Conservation (phyloP, 176 grass and related monocot genomes). For the Raddia guianensis region DNA sequence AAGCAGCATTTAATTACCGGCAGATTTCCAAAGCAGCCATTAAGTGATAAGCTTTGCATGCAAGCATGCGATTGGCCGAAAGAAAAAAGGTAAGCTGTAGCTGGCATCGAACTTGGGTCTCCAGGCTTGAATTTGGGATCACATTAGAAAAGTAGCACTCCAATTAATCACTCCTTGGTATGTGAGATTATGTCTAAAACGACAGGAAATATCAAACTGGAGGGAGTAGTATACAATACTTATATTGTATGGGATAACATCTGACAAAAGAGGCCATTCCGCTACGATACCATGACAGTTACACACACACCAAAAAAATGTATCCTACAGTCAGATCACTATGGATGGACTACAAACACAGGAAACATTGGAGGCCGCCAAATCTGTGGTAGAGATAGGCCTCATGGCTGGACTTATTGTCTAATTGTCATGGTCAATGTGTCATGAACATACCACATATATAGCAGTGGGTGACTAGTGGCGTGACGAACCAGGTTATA, state of each 20-base stretch:
- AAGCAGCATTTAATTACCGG: too few relatives aligned
- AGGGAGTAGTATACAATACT: neutral
- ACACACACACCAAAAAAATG: neutral
- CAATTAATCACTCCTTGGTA: too few relatives aligned
- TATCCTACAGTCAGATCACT: neutral
- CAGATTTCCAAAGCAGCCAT: too few relatives aligned
- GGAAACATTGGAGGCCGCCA: neutral
- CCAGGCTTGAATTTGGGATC: too few relatives aligned
- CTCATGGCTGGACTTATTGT: neutral
- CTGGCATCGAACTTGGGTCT: too few relatives aligned
- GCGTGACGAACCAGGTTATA: constrained; percentile 7
- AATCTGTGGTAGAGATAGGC: neutral
- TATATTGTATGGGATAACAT: neutral
- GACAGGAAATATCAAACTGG: too few relatives aligned
- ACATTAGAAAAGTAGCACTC: too few relatives aligned
- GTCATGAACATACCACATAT: neutral
- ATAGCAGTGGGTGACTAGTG: neutral
- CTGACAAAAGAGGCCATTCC: neutral
- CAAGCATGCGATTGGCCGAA: too few relatives aligned
- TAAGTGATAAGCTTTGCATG: too few relatives aligned
- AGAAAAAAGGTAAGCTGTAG: too few relatives aligned
- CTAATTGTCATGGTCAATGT: constrained; percentile 12
- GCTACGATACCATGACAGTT: neutral
- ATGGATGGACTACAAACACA: neutral
- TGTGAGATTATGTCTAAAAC: too few relatives aligned